Evolutionary conservation across 768 basidiomycete genomes (phyloP).

Genomic region (Boletus insuetus): DNA sequence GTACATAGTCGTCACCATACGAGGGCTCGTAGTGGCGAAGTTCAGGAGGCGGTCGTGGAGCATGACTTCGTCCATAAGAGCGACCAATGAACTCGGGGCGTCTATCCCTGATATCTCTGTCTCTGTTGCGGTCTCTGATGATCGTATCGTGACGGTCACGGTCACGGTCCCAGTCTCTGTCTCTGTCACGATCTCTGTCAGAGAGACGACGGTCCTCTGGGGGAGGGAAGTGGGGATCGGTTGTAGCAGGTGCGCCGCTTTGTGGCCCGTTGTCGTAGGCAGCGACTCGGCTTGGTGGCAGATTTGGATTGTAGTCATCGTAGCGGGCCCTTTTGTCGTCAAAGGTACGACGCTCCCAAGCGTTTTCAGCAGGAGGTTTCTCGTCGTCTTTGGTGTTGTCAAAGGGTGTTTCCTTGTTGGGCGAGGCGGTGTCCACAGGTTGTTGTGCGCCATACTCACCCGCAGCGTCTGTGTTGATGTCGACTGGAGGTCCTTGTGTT

Average conservation of each 20-base stretch:
- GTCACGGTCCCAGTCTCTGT: constrained; percentile 32
- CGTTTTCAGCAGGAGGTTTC: constrained; percentile 21
- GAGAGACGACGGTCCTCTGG: constrained; percentile 31
- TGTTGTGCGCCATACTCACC: constrained; percentile 32
- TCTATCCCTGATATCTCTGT: constrained; percentile 33
- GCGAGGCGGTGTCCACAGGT: constrained; percentile 20
- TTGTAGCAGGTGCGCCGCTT: constrained; percentile 5
- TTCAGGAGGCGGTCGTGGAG: constrained; percentile 44
- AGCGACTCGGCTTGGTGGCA: constrained; percentile 7
- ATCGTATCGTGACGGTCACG: constrained; percentile 33
- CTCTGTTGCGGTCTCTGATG: constrained; percentile 31
- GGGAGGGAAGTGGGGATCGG: constrained; percentile 14
- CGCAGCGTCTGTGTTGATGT: constrained; percentile 13
- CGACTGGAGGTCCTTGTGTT: constrained; percentile 1
- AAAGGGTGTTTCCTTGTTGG: constrained; percentile 19
- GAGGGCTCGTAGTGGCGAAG: constrained; percentile 48
- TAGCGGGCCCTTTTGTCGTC: constrained; percentile 31
- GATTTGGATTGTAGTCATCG: constrained; percentile 26
- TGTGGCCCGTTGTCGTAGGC: constrained; percentile 11
- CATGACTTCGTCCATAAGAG: constrained; percentile 39
- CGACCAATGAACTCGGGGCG: constrained; percentile 38
- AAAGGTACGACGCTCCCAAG: constrained; percentile 28
- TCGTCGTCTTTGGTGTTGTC: constrained; percentile 31
- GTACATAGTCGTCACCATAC: constrained; percentile 34
- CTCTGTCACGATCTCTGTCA: constrained; percentile 36